Base-by-base conservation (phyloP, 129 eudicot species). In the Artemisia argyi region DNA sequence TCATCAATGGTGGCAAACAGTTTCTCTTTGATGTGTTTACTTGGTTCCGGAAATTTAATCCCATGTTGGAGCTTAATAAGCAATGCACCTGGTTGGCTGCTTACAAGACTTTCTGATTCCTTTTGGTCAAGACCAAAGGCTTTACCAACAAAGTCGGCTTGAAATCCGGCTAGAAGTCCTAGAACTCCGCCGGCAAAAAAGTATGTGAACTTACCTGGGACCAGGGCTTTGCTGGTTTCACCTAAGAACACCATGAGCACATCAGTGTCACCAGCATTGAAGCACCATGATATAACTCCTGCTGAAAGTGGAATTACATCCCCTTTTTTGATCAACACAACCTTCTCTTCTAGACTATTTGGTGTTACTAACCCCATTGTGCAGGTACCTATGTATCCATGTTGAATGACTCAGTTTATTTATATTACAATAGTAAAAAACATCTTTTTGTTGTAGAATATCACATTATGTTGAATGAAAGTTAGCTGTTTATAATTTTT, bases 211-310 rank as follows among this genome's bases (percentile, higher is more conserved):
- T 78, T 66, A 20, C 95, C 91, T 3, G 88, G 82, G 13, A 53
- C 68, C 59, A 72, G 63, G 16, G 80, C 78, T 32, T 76, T 77
- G 46, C 66, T 71, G 22, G 79, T 83, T 65, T 81, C 86, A 19
- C 95, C 91, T 16, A 85, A 47, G 85, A 88, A 88, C 28, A 83
- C 46, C 0, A 83, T 47, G 57, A 15, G 32, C 5, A 56, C 13
- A 4, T 85, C 91, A 0, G 78, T 61, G 73, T 85, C 83, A 15
- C 81, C 91, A 3, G 71, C 68, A 52, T 88, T 88, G 73, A 71
- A 88, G 88, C 91, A 88, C 95, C 95, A 88, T 7, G 95, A 83
- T 15, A 80, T 73, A 0, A 24, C 60, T 3, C 88, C 90, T n/a
- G 69, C 17, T 18, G 80, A 73, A 28, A 88, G 55, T 11, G 91